Percentiles rank a stretch among this genome's conserved stretches.
These are phyloP conservation scores for Saccharomycopsis fermentans DNA, from an alignment of 805 yeast species.

Conservation along the genomic window DNA sequence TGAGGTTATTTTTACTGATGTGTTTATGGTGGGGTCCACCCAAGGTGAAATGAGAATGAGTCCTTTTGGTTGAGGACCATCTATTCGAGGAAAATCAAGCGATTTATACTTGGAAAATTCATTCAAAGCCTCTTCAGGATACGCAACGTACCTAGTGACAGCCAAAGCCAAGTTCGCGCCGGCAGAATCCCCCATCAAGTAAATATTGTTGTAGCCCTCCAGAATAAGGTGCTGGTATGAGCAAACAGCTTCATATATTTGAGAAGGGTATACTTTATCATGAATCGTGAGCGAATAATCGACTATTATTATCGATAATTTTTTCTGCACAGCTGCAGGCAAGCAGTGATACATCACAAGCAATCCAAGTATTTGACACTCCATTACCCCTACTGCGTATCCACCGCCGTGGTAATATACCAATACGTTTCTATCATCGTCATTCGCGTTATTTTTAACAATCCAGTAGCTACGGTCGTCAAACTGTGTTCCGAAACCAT, in stretches of 20 bases:
- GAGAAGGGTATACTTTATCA: not conserved
- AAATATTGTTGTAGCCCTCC: not conserved
- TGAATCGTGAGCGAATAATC: not conserved
- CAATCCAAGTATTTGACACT: not conserved
- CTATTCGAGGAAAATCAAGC: not conserved
- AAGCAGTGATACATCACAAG: not conserved
- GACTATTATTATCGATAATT: not conserved
- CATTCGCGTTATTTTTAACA: not conserved
- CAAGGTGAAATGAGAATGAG: not conserved
- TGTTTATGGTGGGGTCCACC: not conserved
- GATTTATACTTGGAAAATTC: not conserved
- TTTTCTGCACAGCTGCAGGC: constrained; percentile 1
- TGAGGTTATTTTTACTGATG: not conserved
- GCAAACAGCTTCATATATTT: not conserved
- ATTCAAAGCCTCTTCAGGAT: not conserved
- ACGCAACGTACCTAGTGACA: not conserved
- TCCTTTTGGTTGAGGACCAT: not conserved
- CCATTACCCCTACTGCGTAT: not conserved
- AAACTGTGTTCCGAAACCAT: not conserved
- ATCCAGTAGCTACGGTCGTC: not conserved
- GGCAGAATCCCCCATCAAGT: not conserved
- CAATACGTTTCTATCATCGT: not conserved
- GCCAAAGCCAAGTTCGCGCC: not conserved
- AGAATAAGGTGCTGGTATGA: not conserved
- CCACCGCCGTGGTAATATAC: not conserved